Evolutionary conservation across 75 land plant genomes (phyloP).

Genomic region (Picea sitchensis): DNA sequence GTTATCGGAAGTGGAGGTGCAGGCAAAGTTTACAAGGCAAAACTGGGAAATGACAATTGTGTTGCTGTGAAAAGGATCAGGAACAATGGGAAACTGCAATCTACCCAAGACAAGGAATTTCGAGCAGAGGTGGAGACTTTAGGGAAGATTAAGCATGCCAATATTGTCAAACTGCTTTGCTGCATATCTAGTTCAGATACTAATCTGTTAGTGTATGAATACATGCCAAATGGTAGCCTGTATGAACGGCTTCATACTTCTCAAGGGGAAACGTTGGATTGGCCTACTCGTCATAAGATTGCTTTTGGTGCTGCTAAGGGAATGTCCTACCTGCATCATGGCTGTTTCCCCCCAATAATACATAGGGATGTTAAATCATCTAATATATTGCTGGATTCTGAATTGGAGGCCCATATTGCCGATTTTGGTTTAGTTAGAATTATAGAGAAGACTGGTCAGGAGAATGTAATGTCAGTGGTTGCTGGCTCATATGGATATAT

Average conservation of each 20-base stretch:
- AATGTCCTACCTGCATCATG: background rate
- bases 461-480: background rate
- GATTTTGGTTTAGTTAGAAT: slow-evolving; percentile 19
- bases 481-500: background rate
- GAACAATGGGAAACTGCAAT: background rate
- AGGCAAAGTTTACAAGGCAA: slow-evolving; percentile 65
- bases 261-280: slow-evolving; percentile 29
- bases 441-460: background rate
- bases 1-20: slow-evolving; percentile 72
- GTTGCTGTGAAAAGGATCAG: slow-evolving; percentile 58
- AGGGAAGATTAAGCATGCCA: slow-evolving; percentile 57
- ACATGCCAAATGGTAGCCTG: slow-evolving; percentile 72
- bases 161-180: slow-evolving; percentile 75
- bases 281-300: slow-evolving; percentile 46
- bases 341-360: background rate
- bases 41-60: slow-evolving; percentile 46
- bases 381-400: slow-evolving; percentile 14
- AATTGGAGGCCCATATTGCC: slow-evolving; percentile 12
- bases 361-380: slow-evolving; percentile 7
- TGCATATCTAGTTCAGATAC: slow-evolving; percentile 55
- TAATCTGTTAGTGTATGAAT: slow-evolving; percentile 76
- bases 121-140: slow-evolving; percentile 56
- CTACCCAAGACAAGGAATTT: slow-evolving; percentile 39
- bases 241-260: slow-evolving; percentile 53
- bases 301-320: slow-evolving; percentile 43